These are phyloP conservation scores for Fonsecaea pedrosoi DNA, from an alignment of 2,329 filamentous ascomycete species.

Conservation along the genomic window DNA sequence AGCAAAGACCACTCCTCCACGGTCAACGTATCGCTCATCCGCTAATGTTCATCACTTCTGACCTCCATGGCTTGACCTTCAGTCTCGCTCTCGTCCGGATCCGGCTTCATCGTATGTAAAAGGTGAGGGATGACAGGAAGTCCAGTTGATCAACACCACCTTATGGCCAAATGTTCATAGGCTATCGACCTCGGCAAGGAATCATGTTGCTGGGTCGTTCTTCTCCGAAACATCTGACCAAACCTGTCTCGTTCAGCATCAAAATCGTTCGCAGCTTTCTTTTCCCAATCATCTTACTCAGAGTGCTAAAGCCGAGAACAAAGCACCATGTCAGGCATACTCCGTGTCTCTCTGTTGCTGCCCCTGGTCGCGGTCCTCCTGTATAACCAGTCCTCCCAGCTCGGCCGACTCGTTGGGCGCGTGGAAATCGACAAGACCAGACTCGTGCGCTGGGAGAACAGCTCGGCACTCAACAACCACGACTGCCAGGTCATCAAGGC, in stretches of 20 bases:
- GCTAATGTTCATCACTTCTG: not conserved
- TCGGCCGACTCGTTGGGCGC: slow-evolving; percentile 22
- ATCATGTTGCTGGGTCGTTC: not conserved
- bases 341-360: slow-evolving; percentile 17
- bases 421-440: slow-evolving; percentile 31
- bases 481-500: slow-evolving; percentile 27
- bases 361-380: slow-evolving; percentile 24
- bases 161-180: slow-evolving; percentile 7
- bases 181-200: slow-evolving; percentile 9
- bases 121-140: not conserved
- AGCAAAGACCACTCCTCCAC: not conserved
- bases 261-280: not conserved
- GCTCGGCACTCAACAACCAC: slow-evolving; percentile 29
- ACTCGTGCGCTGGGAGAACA: slow-evolving; percentile 34
- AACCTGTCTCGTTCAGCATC: not conserved
- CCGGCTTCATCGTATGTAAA: not conserved
- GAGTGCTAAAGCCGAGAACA: not conserved
- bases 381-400: slow-evolving; percentile 23
- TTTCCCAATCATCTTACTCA: not conserved
- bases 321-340: slow-evolving; percentile 13
- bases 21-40: no score
- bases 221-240: not conserved
- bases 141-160: not conserved
- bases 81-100: not conserved
- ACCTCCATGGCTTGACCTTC: not conserved